Conservation (phyloP, 139 green algal species). For the Micromonas pusilla region DNA sequence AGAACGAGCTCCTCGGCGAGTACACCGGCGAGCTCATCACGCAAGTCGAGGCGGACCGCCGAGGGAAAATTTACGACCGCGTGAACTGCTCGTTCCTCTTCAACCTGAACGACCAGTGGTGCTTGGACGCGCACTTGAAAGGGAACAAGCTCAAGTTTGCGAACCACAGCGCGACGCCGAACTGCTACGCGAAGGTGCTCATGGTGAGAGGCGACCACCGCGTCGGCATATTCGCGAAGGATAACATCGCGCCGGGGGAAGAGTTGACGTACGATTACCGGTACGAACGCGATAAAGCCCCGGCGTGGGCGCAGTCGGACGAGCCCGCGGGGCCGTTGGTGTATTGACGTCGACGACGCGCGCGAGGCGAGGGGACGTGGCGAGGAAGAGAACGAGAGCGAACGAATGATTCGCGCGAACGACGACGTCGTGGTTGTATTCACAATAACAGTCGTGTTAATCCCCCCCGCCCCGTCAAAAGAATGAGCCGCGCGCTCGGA, state of each 20-base stretch:
- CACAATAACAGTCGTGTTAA: no score
- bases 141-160: constrained; percentile 85
- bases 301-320: constrained; percentile 28
- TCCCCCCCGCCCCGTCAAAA: no score
- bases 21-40: constrained; percentile 79
- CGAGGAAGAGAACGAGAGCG: no score
- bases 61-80: constrained; percentile 77
- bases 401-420: no score
- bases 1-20: constrained; percentile 74
- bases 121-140: constrained; percentile 66
- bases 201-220: constrained; percentile 76
- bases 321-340: no score
- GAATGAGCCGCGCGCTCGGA: no score
- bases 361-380: no score
- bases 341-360: no score
- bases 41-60: constrained; percentile 75
- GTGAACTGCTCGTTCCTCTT: constrained; percentile 87
- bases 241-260: constrained; percentile 50
- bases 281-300: constrained; percentile 35
- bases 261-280: constrained; percentile 71
- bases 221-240: constrained; percentile 63
- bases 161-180: constrained; percentile 48
- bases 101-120: constrained; percentile 74
- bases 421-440: no score
- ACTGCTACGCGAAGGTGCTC: constrained; percentile 52